Evolutionary conservation across 257 asterid species (phyloP), one percentile per base, ranked within the genome.

Genomic region (Pogostemon cablin): DNA sequence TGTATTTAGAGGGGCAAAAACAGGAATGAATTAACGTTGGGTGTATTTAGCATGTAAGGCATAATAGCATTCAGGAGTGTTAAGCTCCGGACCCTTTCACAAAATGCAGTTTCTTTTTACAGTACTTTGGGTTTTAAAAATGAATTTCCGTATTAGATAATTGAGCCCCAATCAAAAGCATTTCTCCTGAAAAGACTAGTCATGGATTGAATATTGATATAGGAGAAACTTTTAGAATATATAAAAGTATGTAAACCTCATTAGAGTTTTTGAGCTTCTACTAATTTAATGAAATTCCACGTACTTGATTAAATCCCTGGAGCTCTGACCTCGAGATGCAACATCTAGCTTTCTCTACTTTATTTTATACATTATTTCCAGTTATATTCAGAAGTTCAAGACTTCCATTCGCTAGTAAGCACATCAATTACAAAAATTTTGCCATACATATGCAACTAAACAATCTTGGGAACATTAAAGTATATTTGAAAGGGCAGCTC

Each of bases 321-420:
- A 35, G 53, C 37, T 70, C 50, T 58, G 48, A 35, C 42, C 37
- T 70, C 50, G 37, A 57, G 58, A 54, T 43, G 74, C 32, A 43
- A 43, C 46, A n/a, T 59, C 50, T 50, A 34, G 54, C 35, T 43
- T 57, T 52, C 37, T 5, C 54, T 42, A 41, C 62, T 44, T 53
- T 9, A 2, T 42, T 56, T 39, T 37, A 5, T 9, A 35, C 15
- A 5, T 17, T 62, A 34, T 1, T 40, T 39, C 35, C 55, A 7
- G 55, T 63, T 48, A 15, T 17, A 12, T 12, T 62, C 6, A 37
- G 40, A 50, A 43, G n/a, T 9, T 8, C n/a, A 17, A 50, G 9
- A 59, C 68, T 62, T 15, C 11, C 49, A 53, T 25, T 6, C 44
- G 6, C 46, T 65, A 32, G 34, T 49, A 39, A 38, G 69, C 63